Evolutionary conservation across 129 eudicot genomes (phyloP).

Genomic region (Saussurea involucrata): DNA sequence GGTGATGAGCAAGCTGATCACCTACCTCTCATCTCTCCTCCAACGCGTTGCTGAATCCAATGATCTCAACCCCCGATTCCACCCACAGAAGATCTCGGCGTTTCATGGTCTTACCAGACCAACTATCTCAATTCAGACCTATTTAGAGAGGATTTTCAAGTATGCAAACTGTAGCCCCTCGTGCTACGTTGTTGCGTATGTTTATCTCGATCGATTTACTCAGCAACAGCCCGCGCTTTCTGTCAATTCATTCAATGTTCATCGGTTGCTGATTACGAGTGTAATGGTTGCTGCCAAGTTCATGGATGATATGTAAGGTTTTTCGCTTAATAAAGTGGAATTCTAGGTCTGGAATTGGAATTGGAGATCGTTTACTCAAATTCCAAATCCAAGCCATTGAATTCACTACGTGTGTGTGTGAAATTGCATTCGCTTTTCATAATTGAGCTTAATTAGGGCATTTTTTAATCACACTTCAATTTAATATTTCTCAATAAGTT

Average conservation of each 20-base stretch:
- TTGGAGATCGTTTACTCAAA: constrained; percentile 10
- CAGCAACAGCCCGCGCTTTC: constrained; percentile 66
- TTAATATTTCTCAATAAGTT: background rate
- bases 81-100: constrained; percentile 62
- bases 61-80: constrained; percentile 40
- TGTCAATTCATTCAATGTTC: constrained; percentile 72
- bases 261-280: constrained; percentile 86
- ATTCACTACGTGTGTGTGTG: constrained; percentile 9
- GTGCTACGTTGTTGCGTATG: constrained; percentile 78
- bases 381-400: constrained; percentile 21
- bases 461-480: background rate
- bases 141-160: constrained; percentile 78
- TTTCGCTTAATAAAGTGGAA: background rate
- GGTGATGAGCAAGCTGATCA: constrained; percentile 55
- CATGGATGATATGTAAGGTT: constrained; percentile 90
- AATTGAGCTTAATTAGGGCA: constrained; percentile 12
- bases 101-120: constrained; percentile 79
- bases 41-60: constrained; percentile 68
- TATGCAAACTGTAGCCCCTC: constrained; percentile 91
- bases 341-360: constrained; percentile 17
- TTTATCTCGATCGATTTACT: constrained; percentile 83
- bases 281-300: constrained; percentile 92
- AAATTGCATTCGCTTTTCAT: background rate
- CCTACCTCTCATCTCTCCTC: constrained; percentile 72
- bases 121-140: constrained; percentile 61